Base-by-base conservation (phyloP, 768 basidiomycete species). In the Tricholoma terreum region DNA sequence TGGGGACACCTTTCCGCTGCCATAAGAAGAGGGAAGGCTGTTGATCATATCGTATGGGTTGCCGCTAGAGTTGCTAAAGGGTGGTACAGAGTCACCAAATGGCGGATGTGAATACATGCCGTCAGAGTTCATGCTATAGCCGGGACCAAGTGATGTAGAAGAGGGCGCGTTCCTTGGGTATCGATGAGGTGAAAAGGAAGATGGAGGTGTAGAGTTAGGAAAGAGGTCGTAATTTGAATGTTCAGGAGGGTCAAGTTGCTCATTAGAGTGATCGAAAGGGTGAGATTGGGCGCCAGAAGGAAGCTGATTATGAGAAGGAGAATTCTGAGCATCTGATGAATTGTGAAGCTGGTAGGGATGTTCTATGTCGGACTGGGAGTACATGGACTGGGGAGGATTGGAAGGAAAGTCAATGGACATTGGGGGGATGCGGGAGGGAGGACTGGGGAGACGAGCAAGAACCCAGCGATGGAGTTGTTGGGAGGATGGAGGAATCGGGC, bases 1-100 rank as follows among this genome's bases (percentile, higher is more conserved):
- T 0, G 90, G 87, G 17, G 90, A 90, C 50, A 85, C 86, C 71
- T 89, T 90, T 60, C 87, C 88, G 57, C 83, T 85, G 74, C 78
- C 80, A 73, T 85, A 83, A 14, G 84, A 86, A 3, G 85, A 85
- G 1, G 84, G 76, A 19, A 86, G 73, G 60, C 81, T 82, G 69
- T 75, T 75, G 68, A 86, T 84, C 64, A 87, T 79, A 68, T 87
- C 86, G 71, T 87, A 90, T 10, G 84, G 77, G 54, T 75, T 67
- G 31, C 35, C 43, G 62, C 75, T 81, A 9, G 82, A 74, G 43
- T 76, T 72, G 33, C 77, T 76, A 71, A 87, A 88, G 10, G 84
- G 72, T 15, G 83, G 79, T 0, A 86, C 75, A 7, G 82, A 72
- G 66, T 89, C 89, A 15, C 73, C 70, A 70, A 88, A 88, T 40